These are phyloP conservation scores for Verticillium zaregamsianum DNA, from an alignment of 2,329 filamentous ascomycete species.

Conservation along the genomic window DNA sequence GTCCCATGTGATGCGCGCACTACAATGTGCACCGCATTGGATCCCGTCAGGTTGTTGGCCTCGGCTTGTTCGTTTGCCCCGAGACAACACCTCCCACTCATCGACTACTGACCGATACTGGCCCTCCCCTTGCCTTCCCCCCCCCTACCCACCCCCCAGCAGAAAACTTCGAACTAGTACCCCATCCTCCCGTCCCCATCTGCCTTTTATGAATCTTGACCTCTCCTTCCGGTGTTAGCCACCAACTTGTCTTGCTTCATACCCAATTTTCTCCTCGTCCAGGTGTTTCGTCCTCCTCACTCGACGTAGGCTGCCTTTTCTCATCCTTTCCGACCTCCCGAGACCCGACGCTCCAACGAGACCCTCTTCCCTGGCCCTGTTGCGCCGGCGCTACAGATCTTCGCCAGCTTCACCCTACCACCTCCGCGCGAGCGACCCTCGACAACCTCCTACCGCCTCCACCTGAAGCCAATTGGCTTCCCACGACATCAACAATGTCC, in stretches of 20 bases:
- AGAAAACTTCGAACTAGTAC: background rate
- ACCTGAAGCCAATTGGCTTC: conserved; percentile 3
- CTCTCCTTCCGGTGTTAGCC: background rate
- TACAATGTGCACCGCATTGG: background rate
- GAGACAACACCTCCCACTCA: background rate
- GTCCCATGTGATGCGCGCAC: background rate
- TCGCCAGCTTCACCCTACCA: background rate
- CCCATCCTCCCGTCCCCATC: background rate
- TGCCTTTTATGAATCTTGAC: background rate
- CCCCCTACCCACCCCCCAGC: background rate
- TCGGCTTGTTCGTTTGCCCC: background rate
- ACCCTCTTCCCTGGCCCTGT: background rate
- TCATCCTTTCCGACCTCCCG: background rate
- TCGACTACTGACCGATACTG: background rate
- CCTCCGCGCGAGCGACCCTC: background rate
- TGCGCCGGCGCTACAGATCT: background rate
- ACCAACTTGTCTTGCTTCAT: background rate
- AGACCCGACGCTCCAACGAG: background rate
- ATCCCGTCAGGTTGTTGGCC: background rate
- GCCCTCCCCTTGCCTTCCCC: background rate
- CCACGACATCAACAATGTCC: conserved; percentile 6
- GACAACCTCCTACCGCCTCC: conserved; percentile 2
- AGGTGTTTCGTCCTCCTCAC: background rate
- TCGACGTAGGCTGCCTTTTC: background rate
- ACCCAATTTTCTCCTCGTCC: background rate